Base-by-base conservation (phyloP, 345 rosid genomes). In the Punica granatum region DNA sequence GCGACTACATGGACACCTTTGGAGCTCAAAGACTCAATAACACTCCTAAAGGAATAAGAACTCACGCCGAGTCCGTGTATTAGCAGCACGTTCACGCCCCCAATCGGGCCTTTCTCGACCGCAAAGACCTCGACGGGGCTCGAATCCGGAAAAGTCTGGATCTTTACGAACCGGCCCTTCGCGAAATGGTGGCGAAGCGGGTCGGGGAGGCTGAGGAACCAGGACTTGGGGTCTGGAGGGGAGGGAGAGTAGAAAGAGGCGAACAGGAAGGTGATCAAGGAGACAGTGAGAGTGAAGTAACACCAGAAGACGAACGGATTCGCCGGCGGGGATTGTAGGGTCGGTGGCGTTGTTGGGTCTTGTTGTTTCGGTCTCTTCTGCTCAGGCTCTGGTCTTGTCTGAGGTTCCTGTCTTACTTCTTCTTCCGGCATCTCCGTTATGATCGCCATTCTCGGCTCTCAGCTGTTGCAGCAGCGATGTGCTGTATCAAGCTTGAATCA, bases 21-120 rank as follows among this genome's bases (percentile, higher is more conserved):
- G 6, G 88, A 83, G 37, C 87, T 89, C 32, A 93, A 67, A 56
- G 80, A 77, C 44, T 70, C 65, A 3, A 86, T 48, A 60, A 83
- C 72, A 44, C 73, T 79, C 34, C 82, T 74, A 79, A 86, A 93
- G 0, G 90, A 83, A 70, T 74, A 93, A 4, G 98, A 89, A 36
- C 94, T 93, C 30, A 88, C 70, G 1, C 98, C 97, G 74, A 90
- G 70, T 11, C 98, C 97, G 72, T 93, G 97, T 48, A 90, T 69
- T 12, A 93, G 41, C 59, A 90, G 34, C 30, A 90, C 87, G 32
- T 75, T 85, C 79, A 90, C 96, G 14, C 84, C 71, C 3, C 59
- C 69, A 28, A 66, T 54, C 19, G 73, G 67, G 23, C 83, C 88
- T 21, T 84, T 77, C 71, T 87, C 88, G 42, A 82, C 30, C 5